Evolutionary conservation across 2,329 filamentous ascomycete genomes (phyloP), one percentile per base, ranked within the genome.

Genomic region (Sarocladium oryzae): DNA sequence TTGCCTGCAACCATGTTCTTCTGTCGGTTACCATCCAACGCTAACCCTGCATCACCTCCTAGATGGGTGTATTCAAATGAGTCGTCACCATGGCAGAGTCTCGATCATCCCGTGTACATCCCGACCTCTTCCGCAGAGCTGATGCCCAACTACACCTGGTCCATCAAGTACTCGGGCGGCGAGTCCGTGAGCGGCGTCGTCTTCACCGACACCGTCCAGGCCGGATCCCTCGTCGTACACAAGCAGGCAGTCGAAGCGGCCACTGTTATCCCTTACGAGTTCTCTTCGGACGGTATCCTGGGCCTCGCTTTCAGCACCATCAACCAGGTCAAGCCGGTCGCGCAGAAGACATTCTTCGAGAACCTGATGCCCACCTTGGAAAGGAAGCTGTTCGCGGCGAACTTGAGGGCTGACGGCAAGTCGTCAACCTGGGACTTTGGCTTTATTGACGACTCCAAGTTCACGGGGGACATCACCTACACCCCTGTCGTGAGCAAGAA

Each of bases 381-480:
- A 23, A 45, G 21, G 40, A 45, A 45, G n/a, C 23, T 91, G 36
- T 86, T 91, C 68, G 88, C 86, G 0, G 85, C 84, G 21, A 77
- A 85, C 54, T 73, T 92, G 40, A 79, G 80, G 23, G 38, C 21
- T 40, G 72, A 73, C 2, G 86, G 86, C 41, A 75, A 45, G 40
- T 23, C 40, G 8, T 26, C 40, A 4, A 45, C 78, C 26, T 91
- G 89, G 68, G 83, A 89, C 61, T 91, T 91, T 60, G 88, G 88
- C 54, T 75, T 67, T 58, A 82, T 91, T 59, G 84, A 91, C 63
- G 62, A 60, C 2, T 69, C 69, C 52, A 82, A 86, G 58, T 86
- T 85, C 64, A 72, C 65, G 2, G 86, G 86, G 30, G 59, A 74
- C 3, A 75, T 91, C 59, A 67, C 74, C 20, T 88, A 82, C 63